Percentiles rank a stretch among this genome's conserved stretches.
phyloP scores from a whole-genome alignment of 192 early-diverging fungal species.

The Coemansia sp. region DNA sequence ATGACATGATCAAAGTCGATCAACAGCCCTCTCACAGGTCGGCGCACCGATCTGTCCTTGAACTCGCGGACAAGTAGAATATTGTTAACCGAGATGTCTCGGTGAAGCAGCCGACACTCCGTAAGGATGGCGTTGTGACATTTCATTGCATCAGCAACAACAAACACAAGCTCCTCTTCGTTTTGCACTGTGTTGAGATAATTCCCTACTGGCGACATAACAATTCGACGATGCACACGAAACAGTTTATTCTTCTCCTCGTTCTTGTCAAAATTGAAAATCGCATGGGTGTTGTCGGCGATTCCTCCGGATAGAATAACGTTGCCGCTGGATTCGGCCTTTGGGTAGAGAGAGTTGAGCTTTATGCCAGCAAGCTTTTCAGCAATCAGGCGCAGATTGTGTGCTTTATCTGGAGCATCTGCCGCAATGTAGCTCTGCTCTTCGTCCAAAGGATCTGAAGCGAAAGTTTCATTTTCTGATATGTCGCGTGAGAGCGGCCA shows the following conservation, averaged over 20 bases:
- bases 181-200: not conserved
- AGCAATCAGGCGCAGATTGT: not conserved
- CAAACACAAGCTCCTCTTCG: slow-evolving; percentile 15
- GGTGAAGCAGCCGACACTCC: slow-evolving; percentile 22
- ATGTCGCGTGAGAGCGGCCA: not conserved
- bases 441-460: not conserved
- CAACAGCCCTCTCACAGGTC: slow-evolving; percentile 12
- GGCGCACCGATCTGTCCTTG: not conserved
- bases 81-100: slow-evolving; percentile 28
- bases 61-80: slow-evolving; percentile 10
- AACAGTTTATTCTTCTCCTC: not conserved
- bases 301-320: not conserved
- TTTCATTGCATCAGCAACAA: slow-evolving; percentile 25
- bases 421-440: slow-evolving; percentile 1
- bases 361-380: not conserved
- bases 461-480: no score
- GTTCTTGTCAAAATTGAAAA: not conserved
- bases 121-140: slow-evolving; percentile 15
- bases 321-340: slow-evolving; percentile 2
- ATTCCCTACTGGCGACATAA: slow-evolving; percentile 16
- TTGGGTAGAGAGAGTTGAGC: not conserved
- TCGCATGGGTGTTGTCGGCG: slow-evolving; percentile 4
- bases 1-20: slow-evolving; percentile 30
- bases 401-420: not conserved
- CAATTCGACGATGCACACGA: slow-evolving; percentile 16